Conservation (phyloP, 805 yeast genomes). For the Yamadazyma sp. region DNA sequence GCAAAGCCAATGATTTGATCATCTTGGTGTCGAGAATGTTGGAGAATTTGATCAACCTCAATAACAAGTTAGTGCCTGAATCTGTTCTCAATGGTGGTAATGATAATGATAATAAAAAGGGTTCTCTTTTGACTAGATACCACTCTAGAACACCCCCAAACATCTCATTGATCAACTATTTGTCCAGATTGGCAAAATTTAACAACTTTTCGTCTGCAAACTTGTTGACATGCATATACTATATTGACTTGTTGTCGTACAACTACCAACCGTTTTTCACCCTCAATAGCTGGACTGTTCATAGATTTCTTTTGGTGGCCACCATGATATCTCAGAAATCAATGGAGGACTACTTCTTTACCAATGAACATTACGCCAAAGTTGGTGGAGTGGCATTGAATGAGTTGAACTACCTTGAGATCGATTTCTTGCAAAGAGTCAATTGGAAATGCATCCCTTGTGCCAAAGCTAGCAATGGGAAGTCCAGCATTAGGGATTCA, state of each 20-base stretch:
- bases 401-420: constrained; percentile 83
- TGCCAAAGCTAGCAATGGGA: constrained; percentile 24
- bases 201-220: constrained; percentile 85
- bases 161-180: constrained; percentile 76
- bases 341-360: constrained; percentile 89
- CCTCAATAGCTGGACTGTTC: constrained; percentile 88
- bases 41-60: constrained; percentile 66
- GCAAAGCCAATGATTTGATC: constrained; percentile 70
- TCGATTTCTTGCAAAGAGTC: constrained; percentile 80
- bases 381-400: constrained; percentile 89
- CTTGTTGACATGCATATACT: constrained; percentile 78
- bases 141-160: constrained; percentile 93
- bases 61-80: constrained; percentile 55
- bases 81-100: constrained; percentile 22
- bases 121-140: constrained; percentile 66
- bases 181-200: constrained; percentile 74
- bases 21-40: constrained; percentile 77
- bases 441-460: constrained; percentile 59
- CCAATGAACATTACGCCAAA: constrained; percentile 89
- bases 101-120: constrained; percentile 17
- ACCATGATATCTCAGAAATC: constrained; percentile 91
- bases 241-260: constrained; percentile 79
- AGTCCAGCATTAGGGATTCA: constrained; percentile 28
- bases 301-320: constrained; percentile 84
- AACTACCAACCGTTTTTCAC: constrained; percentile 76